A percentile compares a stretch with the other conserved stretches of the same genome.
phyloP scores from a whole-genome alignment of 352 stramenopile species.

The Globisporangium cederbergense region DNA sequence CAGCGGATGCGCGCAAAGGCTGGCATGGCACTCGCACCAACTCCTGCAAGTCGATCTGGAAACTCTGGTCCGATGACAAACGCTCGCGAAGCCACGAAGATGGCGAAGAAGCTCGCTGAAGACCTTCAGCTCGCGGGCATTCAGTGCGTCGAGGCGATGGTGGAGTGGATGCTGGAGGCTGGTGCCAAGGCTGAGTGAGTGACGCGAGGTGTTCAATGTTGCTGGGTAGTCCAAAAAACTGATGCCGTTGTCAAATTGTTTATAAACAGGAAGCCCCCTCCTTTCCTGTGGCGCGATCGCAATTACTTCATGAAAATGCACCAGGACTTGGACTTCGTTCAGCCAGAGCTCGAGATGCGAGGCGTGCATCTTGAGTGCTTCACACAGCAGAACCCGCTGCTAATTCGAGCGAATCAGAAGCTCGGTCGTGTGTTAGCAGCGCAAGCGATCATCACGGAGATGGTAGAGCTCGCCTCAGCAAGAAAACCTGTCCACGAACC shows the following conservation, averaged over 20 bases:
- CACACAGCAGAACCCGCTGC: constrained; percentile 44
- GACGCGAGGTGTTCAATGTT: not conserved
- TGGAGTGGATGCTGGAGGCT: constrained; percentile 81
- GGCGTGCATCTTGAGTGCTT: constrained; percentile 61
- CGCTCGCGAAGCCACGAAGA: constrained; percentile 56
- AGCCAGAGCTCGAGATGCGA: constrained; percentile 41
- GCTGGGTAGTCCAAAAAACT: not conserved
- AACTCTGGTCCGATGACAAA: constrained; percentile 50
- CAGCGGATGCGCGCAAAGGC: constrained; percentile 42
- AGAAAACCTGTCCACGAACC: constrained; percentile 1
- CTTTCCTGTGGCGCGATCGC: constrained; percentile 65
- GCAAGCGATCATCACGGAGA: constrained; percentile 70
- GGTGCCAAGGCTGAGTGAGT: constrained; percentile 66
- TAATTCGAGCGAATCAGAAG: constrained; percentile 70
- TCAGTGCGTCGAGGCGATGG: constrained; percentile 70
- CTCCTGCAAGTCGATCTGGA: constrained; percentile 16
- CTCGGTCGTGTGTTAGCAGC: constrained; percentile 65
- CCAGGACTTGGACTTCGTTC: constrained; percentile 65
- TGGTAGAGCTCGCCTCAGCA: constrained; percentile 31
- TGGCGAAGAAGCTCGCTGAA: constrained; percentile 62
- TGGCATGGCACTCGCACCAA: constrained; percentile 36
- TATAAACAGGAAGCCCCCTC: constrained; percentile 41
- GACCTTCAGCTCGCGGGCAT: constrained; percentile 65
- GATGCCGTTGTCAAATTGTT: not conserved
- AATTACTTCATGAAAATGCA: constrained; percentile 82